Evolutionary conservation across 2,329 filamentous ascomycete genomes (phyloP).

Genomic region (Aspergillus ochraceoroseus): DNA sequence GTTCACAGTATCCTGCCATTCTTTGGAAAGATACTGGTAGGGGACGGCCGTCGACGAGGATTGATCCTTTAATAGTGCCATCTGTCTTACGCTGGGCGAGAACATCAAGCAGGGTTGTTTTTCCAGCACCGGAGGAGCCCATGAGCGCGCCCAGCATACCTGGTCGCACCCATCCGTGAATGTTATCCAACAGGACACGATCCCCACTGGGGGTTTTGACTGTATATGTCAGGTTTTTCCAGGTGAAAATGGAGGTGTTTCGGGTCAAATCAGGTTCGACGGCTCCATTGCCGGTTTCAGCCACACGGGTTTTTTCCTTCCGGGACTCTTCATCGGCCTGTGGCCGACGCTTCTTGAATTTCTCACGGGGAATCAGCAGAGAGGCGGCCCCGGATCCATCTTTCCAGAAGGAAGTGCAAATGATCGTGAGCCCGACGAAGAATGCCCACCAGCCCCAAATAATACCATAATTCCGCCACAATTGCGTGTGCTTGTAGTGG

Average conservation of each 20-base stretch:
- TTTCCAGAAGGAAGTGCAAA: conserved; percentile 55
- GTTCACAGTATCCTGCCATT: conserved; percentile 64
- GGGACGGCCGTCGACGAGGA: conserved; percentile 61
- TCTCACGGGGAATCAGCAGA: conserved; percentile 60
- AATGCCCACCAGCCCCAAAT: conserved; percentile 60
- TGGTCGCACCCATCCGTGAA: conserved; percentile 72
- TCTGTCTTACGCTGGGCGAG: conserved; percentile 64
- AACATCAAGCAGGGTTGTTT: conserved; percentile 69
- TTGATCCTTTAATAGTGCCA: conserved; percentile 58
- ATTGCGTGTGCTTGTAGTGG: conserved; percentile 49
- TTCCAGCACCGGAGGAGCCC: conserved; percentile 73
- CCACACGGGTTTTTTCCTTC: too few species aligned
- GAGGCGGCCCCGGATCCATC: conserved; percentile 49
- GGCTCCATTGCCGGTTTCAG: too few species aligned
- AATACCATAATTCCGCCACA: conserved; percentile 60
- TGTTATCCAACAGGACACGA: conserved; percentile 58
- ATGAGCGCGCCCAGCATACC: conserved; percentile 72
- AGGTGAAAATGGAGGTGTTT: conserved; percentile 67
- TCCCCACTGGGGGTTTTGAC: conserved; percentile 56
- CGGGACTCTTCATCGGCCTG: too few species aligned
- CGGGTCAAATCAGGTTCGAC: conserved; percentile 49
- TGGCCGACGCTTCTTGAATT: conserved; percentile 40
- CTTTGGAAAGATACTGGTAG: conserved; percentile 60
- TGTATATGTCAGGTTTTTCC: conserved; percentile 66
- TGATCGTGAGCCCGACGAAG: conserved; percentile 56